These are phyloP conservation scores for Phytophthora meadii DNA, from an alignment of 352 stramenopile species.

Conservation along the genomic window DNA sequence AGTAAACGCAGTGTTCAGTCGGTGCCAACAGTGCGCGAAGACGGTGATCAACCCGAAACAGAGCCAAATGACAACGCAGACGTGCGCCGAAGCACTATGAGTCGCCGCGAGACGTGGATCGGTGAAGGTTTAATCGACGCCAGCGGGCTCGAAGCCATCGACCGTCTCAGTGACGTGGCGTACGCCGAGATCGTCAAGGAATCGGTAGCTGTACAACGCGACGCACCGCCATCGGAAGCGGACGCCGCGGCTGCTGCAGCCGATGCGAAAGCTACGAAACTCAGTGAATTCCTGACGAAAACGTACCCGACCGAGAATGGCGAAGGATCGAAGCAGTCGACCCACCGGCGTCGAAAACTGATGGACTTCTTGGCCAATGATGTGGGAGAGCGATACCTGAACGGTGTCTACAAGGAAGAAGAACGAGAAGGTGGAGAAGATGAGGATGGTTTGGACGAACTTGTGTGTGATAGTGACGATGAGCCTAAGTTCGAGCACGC, in stretches of 20 bases:
- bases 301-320: constrained; percentile 39
- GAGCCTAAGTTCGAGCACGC: constrained; percentile 29
- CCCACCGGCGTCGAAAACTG: constrained; percentile 67
- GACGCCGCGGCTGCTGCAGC: constrained; percentile 14
- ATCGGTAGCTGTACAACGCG: constrained; percentile 17
- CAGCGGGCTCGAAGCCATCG: constrained; percentile 55
- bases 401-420: constrained; percentile 78
- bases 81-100: constrained; percentile 30
- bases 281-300: constrained; percentile 55
- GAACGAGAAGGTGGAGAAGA: constrained; percentile 41
- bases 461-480: constrained; percentile 31
- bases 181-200: constrained; percentile 42
- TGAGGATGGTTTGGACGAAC: constrained; percentile 28
- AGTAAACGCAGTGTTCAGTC: constrained; percentile 40
- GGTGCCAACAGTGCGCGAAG: constrained; percentile 30
- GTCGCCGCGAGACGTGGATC: constrained; percentile 70
- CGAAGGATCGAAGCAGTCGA: constrained; percentile 25
- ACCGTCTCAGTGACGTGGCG: constrained; percentile 56
- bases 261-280: constrained; percentile 39
- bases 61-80: constrained; percentile 27
- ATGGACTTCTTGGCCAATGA: constrained; percentile 82
- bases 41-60: constrained; percentile 18
- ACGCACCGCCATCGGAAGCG: constrained; percentile 15
- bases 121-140: constrained; percentile 69
- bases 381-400: constrained; percentile 69